Conservation (phyloP, 2,329 filamentous ascomycete genomes). For the Pseudogymnoascus sp. region DNA sequence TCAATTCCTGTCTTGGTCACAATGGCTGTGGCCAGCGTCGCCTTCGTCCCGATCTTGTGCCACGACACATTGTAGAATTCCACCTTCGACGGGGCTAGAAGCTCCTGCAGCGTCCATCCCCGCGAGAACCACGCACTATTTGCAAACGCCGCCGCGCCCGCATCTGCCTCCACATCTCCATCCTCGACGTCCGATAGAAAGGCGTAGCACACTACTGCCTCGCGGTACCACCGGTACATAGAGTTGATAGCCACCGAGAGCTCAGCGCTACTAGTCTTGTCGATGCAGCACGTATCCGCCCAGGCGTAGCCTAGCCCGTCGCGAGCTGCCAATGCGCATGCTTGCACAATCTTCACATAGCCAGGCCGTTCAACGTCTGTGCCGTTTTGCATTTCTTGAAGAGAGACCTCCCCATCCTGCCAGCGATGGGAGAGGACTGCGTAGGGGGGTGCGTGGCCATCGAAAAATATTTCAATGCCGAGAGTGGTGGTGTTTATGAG, state of each 20-base stretch:
- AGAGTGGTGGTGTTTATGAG: constrained; percentile 17
- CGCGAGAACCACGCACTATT: constrained; percentile 16
- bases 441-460: constrained; percentile 24
- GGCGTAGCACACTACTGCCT: constrained; percentile 18
- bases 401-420: constrained; percentile 28
- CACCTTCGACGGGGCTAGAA: constrained; percentile 16
- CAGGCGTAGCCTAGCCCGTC: constrained; percentile 15
- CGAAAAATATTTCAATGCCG: constrained; percentile 16
- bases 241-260: constrained; percentile 21
- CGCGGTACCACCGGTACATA: constrained; percentile 23
- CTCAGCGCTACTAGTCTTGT: constrained; percentile 24
- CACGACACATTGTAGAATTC: constrained; percentile 18
- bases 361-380: constrained; percentile 21
- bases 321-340: constrained; percentile 13
- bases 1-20: constrained; percentile 19
- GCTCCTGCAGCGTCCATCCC: constrained; percentile 20
- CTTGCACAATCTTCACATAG: constrained; percentile 14
- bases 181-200: constrained; percentile 18
- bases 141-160: neutral
- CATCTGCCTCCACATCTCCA: neutral
- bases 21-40: constrained; percentile 1
- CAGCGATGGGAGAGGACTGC: constrained; percentile 33
- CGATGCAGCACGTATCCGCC: constrained; percentile 24
- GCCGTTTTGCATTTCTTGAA: constrained; percentile 22
- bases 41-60: constrained; percentile 17